These are phyloP conservation scores for Blastobotrys indianensis DNA, from an alignment of 1,139 yeast genomes.

Conservation along the genomic window DNA sequence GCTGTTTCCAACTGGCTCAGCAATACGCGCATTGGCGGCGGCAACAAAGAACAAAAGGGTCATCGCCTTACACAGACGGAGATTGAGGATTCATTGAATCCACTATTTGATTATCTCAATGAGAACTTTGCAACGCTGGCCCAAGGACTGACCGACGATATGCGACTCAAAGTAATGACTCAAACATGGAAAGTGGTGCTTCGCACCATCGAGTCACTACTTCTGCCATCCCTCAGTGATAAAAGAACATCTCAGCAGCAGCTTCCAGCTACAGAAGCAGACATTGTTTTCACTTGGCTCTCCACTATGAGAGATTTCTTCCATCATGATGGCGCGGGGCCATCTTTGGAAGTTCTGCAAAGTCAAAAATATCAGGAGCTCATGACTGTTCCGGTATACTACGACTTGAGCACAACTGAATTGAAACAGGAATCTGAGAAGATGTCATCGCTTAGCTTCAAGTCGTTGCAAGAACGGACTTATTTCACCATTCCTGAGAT, in stretches of 20 bases:
- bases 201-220: constrained; percentile 54
- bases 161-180: constrained; percentile 63
- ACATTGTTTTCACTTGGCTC: constrained; percentile 68
- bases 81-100: constrained; percentile 64
- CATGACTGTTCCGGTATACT: constrained; percentile 59
- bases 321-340: constrained; percentile 79
- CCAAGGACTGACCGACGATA: constrained; percentile 50
- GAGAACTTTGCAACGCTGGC: constrained; percentile 64
- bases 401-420: constrained; percentile 49
- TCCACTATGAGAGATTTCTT: constrained; percentile 63
- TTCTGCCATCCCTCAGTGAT: constrained; percentile 65
- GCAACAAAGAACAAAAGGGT: constrained; percentile 15
- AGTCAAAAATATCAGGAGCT: constrained; percentile 61
- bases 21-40: constrained; percentile 36
- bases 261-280: constrained; percentile 56
- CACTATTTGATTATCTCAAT: constrained; percentile 70
- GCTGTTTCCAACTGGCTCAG: constrained; percentile 45
- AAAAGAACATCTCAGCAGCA: constrained; percentile 47
- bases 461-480: constrained; percentile 25
- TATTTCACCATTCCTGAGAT: constrained; percentile 45
- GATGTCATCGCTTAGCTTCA: constrained; percentile 33
- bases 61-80: constrained; percentile 40
- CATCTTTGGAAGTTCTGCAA: constrained; percentile 59
- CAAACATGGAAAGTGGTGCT: constrained; percentile 72
- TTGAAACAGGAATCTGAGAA: constrained; percentile 57